Evolutionary conservation across 2,329 filamentous ascomycete genomes (phyloP), one percentile per base, ranked within the genome.

Genomic region (Chalara sp.): DNA sequence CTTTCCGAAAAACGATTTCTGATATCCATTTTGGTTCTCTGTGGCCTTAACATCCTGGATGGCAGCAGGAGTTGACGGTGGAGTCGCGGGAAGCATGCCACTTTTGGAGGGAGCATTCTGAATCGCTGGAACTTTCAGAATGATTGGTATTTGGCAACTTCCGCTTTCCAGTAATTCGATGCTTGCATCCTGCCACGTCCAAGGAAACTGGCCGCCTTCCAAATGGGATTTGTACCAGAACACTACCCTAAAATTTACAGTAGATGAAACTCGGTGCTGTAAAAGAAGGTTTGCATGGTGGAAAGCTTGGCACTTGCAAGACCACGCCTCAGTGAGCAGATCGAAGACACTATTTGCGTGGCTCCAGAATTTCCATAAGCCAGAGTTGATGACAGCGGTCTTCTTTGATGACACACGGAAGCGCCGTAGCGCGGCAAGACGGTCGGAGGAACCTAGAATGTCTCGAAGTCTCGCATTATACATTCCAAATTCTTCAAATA

Each of bases 241-340:
- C 21, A 21, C 21, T 21, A 21, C 21, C 21, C 21, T 21, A 21
- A 21, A 21, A 21, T 21, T 21, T 21, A 21, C 21, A 21, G 21
- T 21, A 21, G 21, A 21, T 21, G 21, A 21, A 21, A 21, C 21
- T 21, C 21, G 21, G 21, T 21, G 21, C 21, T 21, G 21, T 21
- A 53, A 48, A 11, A 57, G 42, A 3, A 57, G 44, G 21, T 57
- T 55, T 11, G 53, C 50, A 44, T 57, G 49, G 29, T 55, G 55
- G 31, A 50, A 52, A 8, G 47, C 21, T 44, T 52, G 48, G 41
- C 53, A 57, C n/a, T 39, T 39, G 32, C 50, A 57, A 29, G 48
- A 52, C 55, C 53, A 56, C 28, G 50, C 49, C 31, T 53, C 48
- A 4, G 47, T 48, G 6, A 55, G 43, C 31, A 53, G 46, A 12